Conservation (phyloP, 306 rosid genomes). For the Trifolium dubium region DNA sequence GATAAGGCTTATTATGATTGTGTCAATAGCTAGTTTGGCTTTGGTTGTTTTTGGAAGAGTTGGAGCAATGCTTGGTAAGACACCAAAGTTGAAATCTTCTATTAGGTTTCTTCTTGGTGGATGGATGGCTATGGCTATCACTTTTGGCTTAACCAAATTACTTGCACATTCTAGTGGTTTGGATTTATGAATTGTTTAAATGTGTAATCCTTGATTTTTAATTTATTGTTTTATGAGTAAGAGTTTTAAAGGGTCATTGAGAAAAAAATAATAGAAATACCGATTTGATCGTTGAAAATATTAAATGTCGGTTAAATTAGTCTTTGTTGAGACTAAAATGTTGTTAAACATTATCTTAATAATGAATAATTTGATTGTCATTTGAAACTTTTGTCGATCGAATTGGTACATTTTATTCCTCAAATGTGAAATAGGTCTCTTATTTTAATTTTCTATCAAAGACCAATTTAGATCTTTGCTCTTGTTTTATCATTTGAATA, state of each 20-base stretch:
- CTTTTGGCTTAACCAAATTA: constrained; percentile 53
- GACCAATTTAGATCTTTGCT: not conserved
- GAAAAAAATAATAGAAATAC: not conserved
- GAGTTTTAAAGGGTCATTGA: not conserved
- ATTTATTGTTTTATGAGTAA: not conserved
- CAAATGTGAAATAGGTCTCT: too few species aligned
- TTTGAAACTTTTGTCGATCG: not conserved
- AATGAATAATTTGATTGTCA: not conserved
- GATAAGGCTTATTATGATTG: constrained; percentile 42
- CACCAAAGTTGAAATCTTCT: constrained; percentile 38
- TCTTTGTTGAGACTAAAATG: not conserved
- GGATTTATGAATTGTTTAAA: constrained; percentile 21
- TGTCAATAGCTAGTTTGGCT: constrained; percentile 47
- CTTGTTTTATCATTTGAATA: not conserved
- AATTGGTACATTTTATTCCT: not conserved
- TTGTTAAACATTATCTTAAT: not conserved
- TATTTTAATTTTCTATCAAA: not conserved
- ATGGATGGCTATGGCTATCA: constrained; percentile 60
- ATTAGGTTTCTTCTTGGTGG: constrained; percentile 58
- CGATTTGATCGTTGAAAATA: not conserved
- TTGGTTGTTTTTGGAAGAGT: constrained; percentile 51
- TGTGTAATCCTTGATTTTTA: not conserved
- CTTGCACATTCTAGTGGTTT: constrained; percentile 34
- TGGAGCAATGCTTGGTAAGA: constrained; percentile 50
- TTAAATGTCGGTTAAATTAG: not conserved